Evolutionary conservation across 805 yeast species (phyloP), one percentile per base, ranked within the genome.

Genomic region (Kluyveromyces aestuarii): DNA sequence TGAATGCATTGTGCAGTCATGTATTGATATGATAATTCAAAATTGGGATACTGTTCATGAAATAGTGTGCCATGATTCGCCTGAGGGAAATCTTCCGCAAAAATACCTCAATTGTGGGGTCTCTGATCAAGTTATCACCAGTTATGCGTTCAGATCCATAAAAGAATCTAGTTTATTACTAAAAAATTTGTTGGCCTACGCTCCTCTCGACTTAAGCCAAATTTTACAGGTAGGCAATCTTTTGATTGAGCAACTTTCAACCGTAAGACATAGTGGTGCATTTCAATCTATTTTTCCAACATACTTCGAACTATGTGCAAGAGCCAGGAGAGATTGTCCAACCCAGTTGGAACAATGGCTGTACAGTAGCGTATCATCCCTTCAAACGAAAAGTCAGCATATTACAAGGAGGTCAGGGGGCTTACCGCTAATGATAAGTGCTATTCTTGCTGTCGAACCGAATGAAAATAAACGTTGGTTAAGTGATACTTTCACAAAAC

Each of bases 391-490:
- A 55, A 72, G 84, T 0, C 90, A 87, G 57, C 75, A 77, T 42
- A 84, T 90, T 46, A 85, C 96, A 0, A 75, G 98, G 61, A 73
- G 98, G 54, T 89, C 97, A 1, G 98, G 96, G 2, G 97, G 98
- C 0, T 66, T 93, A 16, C 98, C 98, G 1, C 83, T 71, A 56
- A 69, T 91, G 46, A 72, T 91, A 13, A 76, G 93, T 1, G 93
- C 86, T 0, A 76, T 87, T 16, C 69, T 90, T n/a, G 71, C 79
- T 1, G 77, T 88, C 0, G 73, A 69, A 33, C 58, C 56, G 1
- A 57, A 60, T 6, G 60, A 61, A 13, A 63, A 59, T 1, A 64
- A 68, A 27, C 70, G 71, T 1, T 60, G 82, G 21, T 63, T 85
- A 41, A 62, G 66, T 5, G 49, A 60, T 8, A 77, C 95, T 0